Conservation (phyloP, 768 basidiomycete genomes). For the Dioszegia hungarica region DNA sequence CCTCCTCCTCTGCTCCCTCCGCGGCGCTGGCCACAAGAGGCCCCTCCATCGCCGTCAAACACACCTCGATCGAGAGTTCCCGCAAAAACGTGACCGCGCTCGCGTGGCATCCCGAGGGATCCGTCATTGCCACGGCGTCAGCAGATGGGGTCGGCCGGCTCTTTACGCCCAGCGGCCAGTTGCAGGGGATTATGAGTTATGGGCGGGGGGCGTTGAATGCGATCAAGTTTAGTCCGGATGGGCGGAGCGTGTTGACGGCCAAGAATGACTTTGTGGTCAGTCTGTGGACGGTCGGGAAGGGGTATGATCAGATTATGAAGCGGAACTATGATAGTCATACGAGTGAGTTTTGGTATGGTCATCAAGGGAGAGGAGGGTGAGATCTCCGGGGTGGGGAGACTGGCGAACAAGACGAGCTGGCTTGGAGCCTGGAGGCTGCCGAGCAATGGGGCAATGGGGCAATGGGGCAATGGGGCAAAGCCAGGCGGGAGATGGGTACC, state of each 20-base stretch:
- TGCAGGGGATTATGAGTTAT: slow-evolving; percentile 37
- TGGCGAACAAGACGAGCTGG: too few relatives aligned
- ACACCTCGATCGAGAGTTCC: slow-evolving; percentile 33
- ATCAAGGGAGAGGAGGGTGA: too few relatives aligned
- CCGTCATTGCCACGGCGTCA: slow-evolving; percentile 38
- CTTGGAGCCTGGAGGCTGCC: too few relatives aligned
- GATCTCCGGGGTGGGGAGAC: too few relatives aligned
- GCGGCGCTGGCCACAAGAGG: slow-evolving; percentile 7
- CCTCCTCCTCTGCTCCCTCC: background rate
- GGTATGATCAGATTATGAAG: slow-evolving; percentile 16
- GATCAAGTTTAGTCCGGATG: slow-evolving; percentile 40
- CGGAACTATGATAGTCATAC: slow-evolving; percentile 28
- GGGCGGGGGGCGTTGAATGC: slow-evolving; percentile 41
- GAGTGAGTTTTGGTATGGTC: too few relatives aligned
- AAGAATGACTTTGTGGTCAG: slow-evolving; percentile 35
- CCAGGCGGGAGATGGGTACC: too few relatives aligned
- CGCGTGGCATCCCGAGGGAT: slow-evolving; percentile 45
- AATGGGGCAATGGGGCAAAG: too few relatives aligned
- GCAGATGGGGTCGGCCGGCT: slow-evolving; percentile 41
- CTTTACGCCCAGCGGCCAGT: slow-evolving; percentile 34
- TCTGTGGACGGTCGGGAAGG: slow-evolving; percentile 15
- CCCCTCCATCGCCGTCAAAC: slow-evolving; percentile 19
- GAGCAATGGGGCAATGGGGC: too few relatives aligned
- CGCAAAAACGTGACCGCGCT: slow-evolving; percentile 37
- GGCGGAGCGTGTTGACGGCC: slow-evolving; percentile 27